Evolutionary conservation across 2,329 filamentous ascomycete species (phyloP).

Genomic region (Alternaria angustiovoidea): DNA sequence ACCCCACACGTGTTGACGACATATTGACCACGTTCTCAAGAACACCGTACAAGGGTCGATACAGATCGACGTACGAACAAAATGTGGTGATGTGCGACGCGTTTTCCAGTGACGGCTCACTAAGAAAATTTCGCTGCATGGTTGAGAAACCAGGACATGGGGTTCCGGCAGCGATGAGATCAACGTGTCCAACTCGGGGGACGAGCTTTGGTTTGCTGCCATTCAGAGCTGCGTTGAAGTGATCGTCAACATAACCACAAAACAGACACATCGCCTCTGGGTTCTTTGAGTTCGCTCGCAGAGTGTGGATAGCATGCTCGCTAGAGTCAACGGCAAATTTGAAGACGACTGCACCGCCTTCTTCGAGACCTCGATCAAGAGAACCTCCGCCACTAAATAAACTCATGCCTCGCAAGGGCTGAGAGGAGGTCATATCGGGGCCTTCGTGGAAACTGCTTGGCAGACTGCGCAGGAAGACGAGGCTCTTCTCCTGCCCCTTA

Average conservation of each 20-base stretch:
- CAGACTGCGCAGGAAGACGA: constrained; percentile 19
- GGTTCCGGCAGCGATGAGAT: constrained; percentile 75
- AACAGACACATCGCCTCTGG: constrained; percentile 62
- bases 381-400: constrained; percentile 82
- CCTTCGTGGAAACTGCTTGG: constrained; percentile 57
- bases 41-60: constrained; percentile 75
- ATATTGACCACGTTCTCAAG: constrained; percentile 80
- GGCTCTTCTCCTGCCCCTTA: not conserved
- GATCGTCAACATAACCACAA: constrained; percentile 75
- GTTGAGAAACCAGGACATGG: constrained; percentile 80
- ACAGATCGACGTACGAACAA: constrained; percentile 76
- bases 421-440: constrained; percentile 59
- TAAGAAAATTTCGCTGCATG: constrained; percentile 67
- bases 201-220: constrained; percentile 56
- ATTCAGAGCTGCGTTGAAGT: constrained; percentile 64
- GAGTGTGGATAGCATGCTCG: constrained; percentile 71
- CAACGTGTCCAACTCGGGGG: constrained; percentile 68
- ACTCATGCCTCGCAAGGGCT: constrained; percentile 63
- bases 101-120: constrained; percentile 68
- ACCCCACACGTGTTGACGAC: constrained; percentile 58
- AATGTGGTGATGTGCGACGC: constrained; percentile 81
- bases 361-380: constrained; percentile 78
- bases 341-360: constrained; percentile 71
- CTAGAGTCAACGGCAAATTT: constrained; percentile 74
- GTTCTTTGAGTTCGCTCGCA: constrained; percentile 69